Conservation (phyloP, 2,329 filamentous ascomycete species). For the Dactylonectria estremocensis region DNA sequence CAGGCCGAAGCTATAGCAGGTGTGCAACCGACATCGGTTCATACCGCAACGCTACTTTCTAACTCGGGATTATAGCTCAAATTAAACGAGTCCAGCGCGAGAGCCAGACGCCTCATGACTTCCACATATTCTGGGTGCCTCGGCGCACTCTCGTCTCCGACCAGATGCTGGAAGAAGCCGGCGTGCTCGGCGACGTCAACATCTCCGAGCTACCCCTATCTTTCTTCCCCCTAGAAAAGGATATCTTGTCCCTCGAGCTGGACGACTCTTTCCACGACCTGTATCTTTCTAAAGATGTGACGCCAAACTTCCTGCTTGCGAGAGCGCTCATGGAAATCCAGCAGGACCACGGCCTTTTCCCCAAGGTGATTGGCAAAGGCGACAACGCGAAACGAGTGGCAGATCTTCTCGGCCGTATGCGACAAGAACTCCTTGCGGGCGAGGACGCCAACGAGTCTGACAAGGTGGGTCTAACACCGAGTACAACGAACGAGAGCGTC, state of each 20-base stretch:
- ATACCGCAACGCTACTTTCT: not conserved
- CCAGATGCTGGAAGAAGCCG: conserved; percentile 91
- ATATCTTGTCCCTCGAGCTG: conserved; percentile 91
- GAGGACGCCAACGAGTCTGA: conserved; percentile 77
- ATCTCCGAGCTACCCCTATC: conserved; percentile 89
- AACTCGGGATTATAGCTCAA: conserved; percentile 76
- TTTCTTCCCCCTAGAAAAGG: conserved; percentile 92
- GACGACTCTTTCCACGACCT: conserved; percentile 90
- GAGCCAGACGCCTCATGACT: conserved; percentile 92
- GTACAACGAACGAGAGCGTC: conserved; percentile 88
- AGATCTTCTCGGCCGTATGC: conserved; percentile 90
- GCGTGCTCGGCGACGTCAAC: conserved; percentile 92
- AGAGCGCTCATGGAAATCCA: conserved; percentile 96
- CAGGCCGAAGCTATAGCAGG: conserved; percentile 91
- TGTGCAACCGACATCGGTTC: conserved; percentile 61
- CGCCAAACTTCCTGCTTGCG: conserved; percentile 89
- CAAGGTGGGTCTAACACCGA: conserved; percentile 83
- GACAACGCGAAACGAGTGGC: conserved; percentile 92
- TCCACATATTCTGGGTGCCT: conserved; percentile 96
- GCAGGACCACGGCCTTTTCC: conserved; percentile 92
- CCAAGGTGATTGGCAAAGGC: conserved; percentile 94
- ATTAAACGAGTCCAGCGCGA: conserved; percentile 91
- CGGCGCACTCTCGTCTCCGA: conserved; percentile 93
- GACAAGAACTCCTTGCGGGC: conserved; percentile 87
- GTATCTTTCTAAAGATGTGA: conserved; percentile 92